Evolutionary conservation across 371 early-diverging fungal species (phyloP).

Genomic region (Haplosporangium sp.): DNA sequence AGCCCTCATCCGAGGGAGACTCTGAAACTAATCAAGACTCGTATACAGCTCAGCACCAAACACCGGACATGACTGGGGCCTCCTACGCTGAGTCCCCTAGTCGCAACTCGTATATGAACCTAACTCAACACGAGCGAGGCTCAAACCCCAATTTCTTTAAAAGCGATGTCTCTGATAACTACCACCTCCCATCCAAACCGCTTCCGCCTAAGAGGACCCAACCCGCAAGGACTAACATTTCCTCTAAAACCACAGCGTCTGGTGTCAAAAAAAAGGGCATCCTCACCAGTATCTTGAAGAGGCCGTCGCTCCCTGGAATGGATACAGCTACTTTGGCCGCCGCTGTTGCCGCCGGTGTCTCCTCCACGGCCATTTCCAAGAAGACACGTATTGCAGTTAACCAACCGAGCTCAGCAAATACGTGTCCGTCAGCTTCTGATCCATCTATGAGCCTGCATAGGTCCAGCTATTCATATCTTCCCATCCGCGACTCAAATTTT

Average conservation of each 20-base stretch:
- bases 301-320: constrained; percentile 17
- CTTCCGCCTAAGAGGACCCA: not conserved
- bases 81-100: constrained; percentile 4
- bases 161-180: not conserved
- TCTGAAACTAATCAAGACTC: constrained; percentile 29
- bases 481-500: constrained; percentile 16
- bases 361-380: not conserved
- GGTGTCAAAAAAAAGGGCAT: not conserved
- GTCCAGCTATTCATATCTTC: constrained; percentile 21
- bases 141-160: not conserved
- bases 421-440: not conserved
- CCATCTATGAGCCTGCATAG: constrained; percentile 24
- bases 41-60: constrained; percentile 1
- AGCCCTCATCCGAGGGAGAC: constrained; percentile 26
- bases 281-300: constrained; percentile 14
- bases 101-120: constrained; percentile 8
- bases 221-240: not conserved
- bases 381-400: not conserved
- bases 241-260: too few species aligned
- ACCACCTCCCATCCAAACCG: not conserved
- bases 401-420: not conserved
- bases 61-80: constrained; percentile 10
- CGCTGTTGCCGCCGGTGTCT: constrained; percentile 3
- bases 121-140: constrained; percentile 7
- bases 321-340: constrained; percentile 9